Conservation (phyloP, 2,329 filamentous ascomycete genomes). For the Ascocoryne sarcoides region DNA sequence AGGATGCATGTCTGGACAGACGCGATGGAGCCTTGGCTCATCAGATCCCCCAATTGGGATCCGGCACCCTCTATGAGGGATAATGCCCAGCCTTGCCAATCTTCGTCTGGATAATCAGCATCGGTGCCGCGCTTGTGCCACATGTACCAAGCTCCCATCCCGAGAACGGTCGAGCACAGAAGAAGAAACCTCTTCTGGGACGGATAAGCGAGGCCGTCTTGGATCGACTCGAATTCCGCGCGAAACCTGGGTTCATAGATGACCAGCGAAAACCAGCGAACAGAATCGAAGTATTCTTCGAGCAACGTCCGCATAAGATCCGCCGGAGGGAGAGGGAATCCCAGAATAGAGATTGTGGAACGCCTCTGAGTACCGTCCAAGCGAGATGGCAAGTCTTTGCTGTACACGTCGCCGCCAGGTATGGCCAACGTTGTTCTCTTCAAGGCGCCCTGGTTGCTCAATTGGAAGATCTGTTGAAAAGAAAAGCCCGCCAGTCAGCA, state of each 20-base stretch:
- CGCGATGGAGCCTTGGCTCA: slow-evolving; percentile 32
- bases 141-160: slow-evolving; percentile 33
- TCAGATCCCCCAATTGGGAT: slow-evolving; percentile 27
- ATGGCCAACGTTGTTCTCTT: not conserved
- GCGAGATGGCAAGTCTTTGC: not conserved
- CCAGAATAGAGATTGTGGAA: slow-evolving; percentile 21
- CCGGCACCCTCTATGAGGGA: not conserved
- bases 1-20: slow-evolving; percentile 33
- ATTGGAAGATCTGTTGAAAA: slow-evolving; percentile 2
- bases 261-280: slow-evolving; percentile 38
- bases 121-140: not conserved
- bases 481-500: not conserved
- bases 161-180: slow-evolving; percentile 31
- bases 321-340: not conserved
- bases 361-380: not conserved
- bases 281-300: slow-evolving; percentile 33
- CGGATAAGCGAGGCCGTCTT: not conserved
- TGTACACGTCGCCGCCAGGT: not conserved
- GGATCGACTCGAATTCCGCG: not conserved
- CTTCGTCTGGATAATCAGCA: not conserved
- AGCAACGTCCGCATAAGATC: slow-evolving; percentile 26
- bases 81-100: not conserved
- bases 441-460: not conserved
- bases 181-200: slow-evolving; percentile 28
- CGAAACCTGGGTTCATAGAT: slow-evolving; percentile 35